These are phyloP conservation scores for Ramalina peruviana DNA, from an alignment of 495 filamentous ascomycete genomes.

Conservation along the genomic window DNA sequence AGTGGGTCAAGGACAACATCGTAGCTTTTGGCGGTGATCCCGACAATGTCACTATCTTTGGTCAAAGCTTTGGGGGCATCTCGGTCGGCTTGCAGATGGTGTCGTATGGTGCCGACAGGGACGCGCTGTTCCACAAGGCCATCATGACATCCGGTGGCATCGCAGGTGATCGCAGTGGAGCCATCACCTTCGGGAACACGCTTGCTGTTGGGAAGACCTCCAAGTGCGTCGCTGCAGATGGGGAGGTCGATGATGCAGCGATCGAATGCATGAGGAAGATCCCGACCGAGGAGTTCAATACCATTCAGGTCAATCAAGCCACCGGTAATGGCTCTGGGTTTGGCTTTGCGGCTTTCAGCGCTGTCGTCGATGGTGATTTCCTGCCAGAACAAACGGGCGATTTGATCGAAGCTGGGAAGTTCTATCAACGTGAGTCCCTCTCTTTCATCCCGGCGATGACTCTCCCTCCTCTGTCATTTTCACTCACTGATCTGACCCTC, in stretches of 20 bases:
- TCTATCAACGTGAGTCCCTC: neutral
- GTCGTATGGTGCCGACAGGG: slow-evolving; percentile 43
- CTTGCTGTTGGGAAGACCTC: neutral
- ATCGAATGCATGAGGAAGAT: neutral
- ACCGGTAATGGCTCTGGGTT: neutral
- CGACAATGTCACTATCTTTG: slow-evolving; percentile 53
- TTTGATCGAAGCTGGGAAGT: neutral
- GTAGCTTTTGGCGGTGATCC: slow-evolving; percentile 62
- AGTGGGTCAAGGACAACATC: slow-evolving; percentile 57
- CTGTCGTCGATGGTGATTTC: neutral
- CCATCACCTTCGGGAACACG: neutral
- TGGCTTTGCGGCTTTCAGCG: neutral
- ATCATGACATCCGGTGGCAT: neutral
- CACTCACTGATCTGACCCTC: neutral
- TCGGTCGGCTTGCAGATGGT: slow-evolving; percentile 53
- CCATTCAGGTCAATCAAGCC: neutral
- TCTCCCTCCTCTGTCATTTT: too few species aligned
- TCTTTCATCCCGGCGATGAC: neutral
- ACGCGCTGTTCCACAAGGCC: slow-evolving; percentile 37
- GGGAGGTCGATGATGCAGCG: neutral
- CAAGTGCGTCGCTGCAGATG: neutral
- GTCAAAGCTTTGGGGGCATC: slow-evolving; percentile 57
- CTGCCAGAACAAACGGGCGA: neutral
- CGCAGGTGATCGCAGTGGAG: neutral
- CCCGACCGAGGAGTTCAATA: neutral